phyloP scores from a whole-genome alignment of 2,329 filamentous ascomycete genomes.

The Trichophyton schoenleinii region DNA sequence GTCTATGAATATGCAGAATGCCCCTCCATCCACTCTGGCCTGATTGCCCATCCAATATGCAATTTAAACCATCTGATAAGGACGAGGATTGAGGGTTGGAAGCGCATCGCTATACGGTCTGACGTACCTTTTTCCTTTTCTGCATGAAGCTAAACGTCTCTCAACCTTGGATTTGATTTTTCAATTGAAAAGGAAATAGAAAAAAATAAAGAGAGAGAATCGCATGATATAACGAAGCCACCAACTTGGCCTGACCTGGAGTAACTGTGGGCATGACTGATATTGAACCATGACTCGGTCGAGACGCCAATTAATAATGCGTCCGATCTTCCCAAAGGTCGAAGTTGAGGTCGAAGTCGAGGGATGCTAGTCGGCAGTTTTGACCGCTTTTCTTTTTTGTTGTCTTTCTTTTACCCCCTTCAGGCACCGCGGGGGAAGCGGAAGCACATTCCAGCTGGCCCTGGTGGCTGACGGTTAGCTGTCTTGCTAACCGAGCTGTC shows the following conservation, averaged over 20 bases:
- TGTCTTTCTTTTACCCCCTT: background rate
- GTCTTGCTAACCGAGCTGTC: background rate
- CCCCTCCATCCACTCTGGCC: background rate
- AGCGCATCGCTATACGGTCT: background rate
- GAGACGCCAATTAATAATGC: background rate
- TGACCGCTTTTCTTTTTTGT: conserved; percentile 3
- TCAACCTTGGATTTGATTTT: background rate
- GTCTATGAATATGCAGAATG: background rate
- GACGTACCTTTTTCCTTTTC: background rate
- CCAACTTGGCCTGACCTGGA: background rate
- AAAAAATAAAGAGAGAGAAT: background rate
- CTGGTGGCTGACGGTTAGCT: background rate
- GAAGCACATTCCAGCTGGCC: background rate
- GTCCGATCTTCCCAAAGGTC: background rate
- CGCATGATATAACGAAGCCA: background rate
- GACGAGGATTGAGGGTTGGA: background rate
- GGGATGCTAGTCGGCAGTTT: background rate
- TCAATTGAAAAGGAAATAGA: background rate
- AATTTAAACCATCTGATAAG: background rate
- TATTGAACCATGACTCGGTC: background rate
- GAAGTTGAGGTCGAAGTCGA: background rate
- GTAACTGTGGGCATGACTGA: too few species aligned
- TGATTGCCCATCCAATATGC: background rate
- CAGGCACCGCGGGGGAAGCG: conserved; percentile 2
- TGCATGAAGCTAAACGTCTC: background rate